Base-by-base conservation (phyloP, 129 eudicot genomes). In the Lactuca saligna region DNA sequence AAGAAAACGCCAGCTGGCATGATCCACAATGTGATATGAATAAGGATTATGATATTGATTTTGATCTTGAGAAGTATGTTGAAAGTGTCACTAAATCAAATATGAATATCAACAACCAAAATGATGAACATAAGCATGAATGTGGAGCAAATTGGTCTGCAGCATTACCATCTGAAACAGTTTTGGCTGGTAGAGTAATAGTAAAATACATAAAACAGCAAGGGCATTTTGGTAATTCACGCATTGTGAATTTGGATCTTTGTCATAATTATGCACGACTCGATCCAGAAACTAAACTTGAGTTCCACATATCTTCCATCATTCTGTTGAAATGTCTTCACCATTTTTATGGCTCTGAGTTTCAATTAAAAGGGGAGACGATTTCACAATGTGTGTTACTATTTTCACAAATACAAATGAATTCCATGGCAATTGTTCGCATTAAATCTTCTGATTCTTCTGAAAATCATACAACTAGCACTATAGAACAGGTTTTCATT, bases 101-200 rank as follows among this genome's bases (percentile, higher is more conserved):
- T 41, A 57, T 60, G 25, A 46, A 55, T 41, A 46, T 25, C 35
- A 81, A 79, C 35, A 81, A 79, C 56, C 82, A 78, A 53, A 75
- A 50, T 79, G 64, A 69, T 25, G 97, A 89, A 57, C 98, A 89
- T 76, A 65, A 73, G 49, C 98, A 93, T 53, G 98, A 93, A 72
- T 93, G 98, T 74, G 97, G 97, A 70, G 85, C 80, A 54, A 86
- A 89, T 50, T 93, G 98, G 98, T 84, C 97, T 63, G 82, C 82
- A 10, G 97, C 83, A 72, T 80, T 93, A 67, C 97, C 97, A 54
- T 70, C 97, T 66, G 90, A 87, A n/a, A 65, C 87, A 15, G 92
- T 87, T 56, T 76, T 93, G 78, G 97, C 92, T 61, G 97, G 95
- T 58, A 84, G 97, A 59, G 63, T 85, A 56, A 66, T 89, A 55